These are phyloP conservation scores for Lyophyllum atratum DNA, from an alignment of 768 basidiomycete species.

Conservation along the genomic window DNA sequence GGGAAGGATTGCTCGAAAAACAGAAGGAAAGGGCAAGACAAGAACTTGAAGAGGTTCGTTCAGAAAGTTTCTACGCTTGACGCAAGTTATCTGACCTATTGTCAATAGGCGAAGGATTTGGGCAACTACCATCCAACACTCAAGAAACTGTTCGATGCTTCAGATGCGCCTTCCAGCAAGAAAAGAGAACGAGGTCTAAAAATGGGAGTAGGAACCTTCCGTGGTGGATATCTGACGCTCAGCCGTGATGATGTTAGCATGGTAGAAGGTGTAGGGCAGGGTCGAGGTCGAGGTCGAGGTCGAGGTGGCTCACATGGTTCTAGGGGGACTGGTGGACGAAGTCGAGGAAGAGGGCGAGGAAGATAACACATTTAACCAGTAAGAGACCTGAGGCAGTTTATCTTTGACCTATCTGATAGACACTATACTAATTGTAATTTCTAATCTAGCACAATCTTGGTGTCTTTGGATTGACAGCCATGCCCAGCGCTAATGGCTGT, in stretches of 20 bases:
- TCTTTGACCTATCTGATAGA: too few relatives aligned
- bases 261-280: conserved; percentile 25
- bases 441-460: neutral
- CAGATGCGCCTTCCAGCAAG: conserved; percentile 29
- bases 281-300: conserved; percentile 18
- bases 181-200: conserved; percentile 67
- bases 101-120: conserved; percentile 70
- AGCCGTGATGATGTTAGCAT: conserved; percentile 59
- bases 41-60: conserved; percentile 67
- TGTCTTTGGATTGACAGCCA: neutral
- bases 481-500: neutral
- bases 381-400: too few relatives aligned
- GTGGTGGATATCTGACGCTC: conserved; percentile 67
- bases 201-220: conserved; percentile 82
- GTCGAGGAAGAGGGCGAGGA: conserved; percentile 22
- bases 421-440: neutral
- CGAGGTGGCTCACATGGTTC: conserved; percentile 19
- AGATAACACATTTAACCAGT: too few relatives aligned
- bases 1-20: conserved; percentile 69
- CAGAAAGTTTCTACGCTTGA: conserved; percentile 20
- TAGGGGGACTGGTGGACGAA: neutral
- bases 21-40: conserved; percentile 55
- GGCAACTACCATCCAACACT: conserved; percentile 85
- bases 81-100: conserved; percentile 8
- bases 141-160: conserved; percentile 61